phyloP scores from a whole-genome alignment of 345 rosid genomes.

The Trapa bicornis region DNA sequence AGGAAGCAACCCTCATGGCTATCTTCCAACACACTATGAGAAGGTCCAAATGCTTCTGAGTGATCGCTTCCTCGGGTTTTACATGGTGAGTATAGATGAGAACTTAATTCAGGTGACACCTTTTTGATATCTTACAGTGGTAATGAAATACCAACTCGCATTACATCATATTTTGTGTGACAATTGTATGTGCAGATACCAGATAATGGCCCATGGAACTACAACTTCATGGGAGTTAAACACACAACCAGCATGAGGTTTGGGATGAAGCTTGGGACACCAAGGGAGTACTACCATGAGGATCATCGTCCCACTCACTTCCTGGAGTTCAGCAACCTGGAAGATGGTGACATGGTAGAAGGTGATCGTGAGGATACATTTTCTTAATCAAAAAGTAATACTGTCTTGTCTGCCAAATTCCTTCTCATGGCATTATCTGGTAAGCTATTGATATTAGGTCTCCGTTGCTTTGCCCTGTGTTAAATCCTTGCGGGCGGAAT shows the following conservation, averaged over 20 bases:
- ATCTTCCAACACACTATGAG: conserved; percentile 93
- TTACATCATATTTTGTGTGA: not conserved
- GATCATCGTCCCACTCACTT: conserved; percentile 93
- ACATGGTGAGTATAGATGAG: conserved; percentile 49
- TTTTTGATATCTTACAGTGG: too few relatives aligned
- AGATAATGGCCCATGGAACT: conserved; percentile 92
- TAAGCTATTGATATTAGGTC: too few relatives aligned
- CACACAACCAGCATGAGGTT: conserved; percentile 89
- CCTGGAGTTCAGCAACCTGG: conserved; percentile 93
- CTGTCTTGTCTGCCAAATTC: not conserved
- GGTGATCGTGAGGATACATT: conserved; percentile 94
- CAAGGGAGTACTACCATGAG: conserved; percentile 78
- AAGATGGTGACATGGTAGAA: conserved; percentile 56
- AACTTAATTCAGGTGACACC: too few relatives aligned
- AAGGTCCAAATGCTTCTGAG: conserved; percentile 98
- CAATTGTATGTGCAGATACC: conserved; percentile 33
- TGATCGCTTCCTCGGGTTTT: conserved; percentile 91
- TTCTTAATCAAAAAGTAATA: conserved; percentile 13
- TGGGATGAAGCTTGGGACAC: conserved; percentile 75
- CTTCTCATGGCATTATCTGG: too few relatives aligned
- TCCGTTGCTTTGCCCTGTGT: too few relatives aligned
- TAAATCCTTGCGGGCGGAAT: too few relatives aligned
- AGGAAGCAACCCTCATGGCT: conserved; percentile 93
- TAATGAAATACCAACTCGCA: not conserved
- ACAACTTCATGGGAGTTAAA: conserved; percentile 97